Percentiles rank a stretch among this genome's conserved stretches.
Evolutionary conservation across 768 basidiomycete species (phyloP).

Genomic region (Nidularia pulvinata): DNA sequence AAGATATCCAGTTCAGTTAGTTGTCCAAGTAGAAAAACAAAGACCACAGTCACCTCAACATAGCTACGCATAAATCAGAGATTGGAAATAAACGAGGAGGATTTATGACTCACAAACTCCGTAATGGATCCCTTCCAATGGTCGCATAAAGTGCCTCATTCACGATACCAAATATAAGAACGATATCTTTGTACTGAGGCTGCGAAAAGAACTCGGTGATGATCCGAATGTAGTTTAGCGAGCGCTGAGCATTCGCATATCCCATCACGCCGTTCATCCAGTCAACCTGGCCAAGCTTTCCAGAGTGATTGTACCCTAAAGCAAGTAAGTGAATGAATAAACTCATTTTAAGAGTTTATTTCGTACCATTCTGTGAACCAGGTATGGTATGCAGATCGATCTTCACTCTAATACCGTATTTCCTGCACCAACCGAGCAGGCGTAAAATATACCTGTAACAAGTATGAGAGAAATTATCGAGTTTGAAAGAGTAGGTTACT

Average conservation of each 20-base stretch:
- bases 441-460: slow-evolving; percentile 68
- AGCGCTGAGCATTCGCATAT: slow-evolving; percentile 81
- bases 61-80: not conserved
- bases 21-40: slow-evolving; percentile 15
- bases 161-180: slow-evolving; percentile 62
- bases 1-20: slow-evolving; percentile 30
- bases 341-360: too few species aligned
- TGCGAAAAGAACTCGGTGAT: slow-evolving; percentile 85
- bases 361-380: slow-evolving; percentile 71
- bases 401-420: slow-evolving; percentile 83
- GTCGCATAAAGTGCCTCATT: slow-evolving; percentile 56
- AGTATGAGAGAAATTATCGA: not conserved
- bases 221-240: slow-evolving; percentile 77
- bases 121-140: slow-evolving; percentile 57
- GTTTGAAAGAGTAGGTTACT: slow-evolving; percentile 12
- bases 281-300: slow-evolving; percentile 60
- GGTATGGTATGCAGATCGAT: slow-evolving; percentile 80
- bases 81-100: slow-evolving; percentile 16
- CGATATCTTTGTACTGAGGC: slow-evolving; percentile 66
- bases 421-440: slow-evolving; percentile 76
- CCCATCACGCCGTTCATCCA: slow-evolving; percentile 82
- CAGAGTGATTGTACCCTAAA: slow-evolving; percentile 60
- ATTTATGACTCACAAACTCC: slow-evolving; percentile 59
- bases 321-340: too few species aligned
- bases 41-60: slow-evolving; percentile 17